Evolutionary conservation across 108 stramenopile species (phyloP), one percentile per base, ranked within the genome.

Genomic region (Skeletonema tropicum): DNA sequence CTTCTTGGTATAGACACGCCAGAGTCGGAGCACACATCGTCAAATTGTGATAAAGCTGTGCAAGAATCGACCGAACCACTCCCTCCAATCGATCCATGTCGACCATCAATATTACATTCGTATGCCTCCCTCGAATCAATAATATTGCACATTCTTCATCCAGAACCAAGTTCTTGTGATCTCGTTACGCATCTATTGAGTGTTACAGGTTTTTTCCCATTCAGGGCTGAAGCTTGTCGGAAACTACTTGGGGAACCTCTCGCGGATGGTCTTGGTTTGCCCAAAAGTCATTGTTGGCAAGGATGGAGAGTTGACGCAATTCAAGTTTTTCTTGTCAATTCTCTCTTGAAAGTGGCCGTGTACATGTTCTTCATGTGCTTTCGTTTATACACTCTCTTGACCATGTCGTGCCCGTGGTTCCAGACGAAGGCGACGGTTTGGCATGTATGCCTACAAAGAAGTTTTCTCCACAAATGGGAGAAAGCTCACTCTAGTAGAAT

Each of bases 161-260:
- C 94, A 0, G 83, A 91, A 42, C 65, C 80, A 57, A 75, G 73
- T 14, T 95, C 94, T 23, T 66, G 87, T n/a, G 49, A 83, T 26
- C 81, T 95, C 65, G 86, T 89, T 36, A 75, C 80, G 23, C 91
- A 94, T 75, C 67, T 94, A 12, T 72, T 94, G 12, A 69, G 71
- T 26, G 48, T 86, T 0, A 80, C 85, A 31, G 70, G 81, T 25
- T 66, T 29, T 33, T 64, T 68, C 15, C 6, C 15, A 2, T 90
- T 86, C 65, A 74, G 94, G 35, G 74, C 81, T 35, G 68, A 84
- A 39, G 70, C 86, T 15, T 94, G 91, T 73, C 81, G 94, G n/a
- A 64, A 73, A 35, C 72, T 92, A 35, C 74, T 94, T 15, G 91
- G 94, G 5, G 77, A 92, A 64, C 73, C 87, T 15, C 59, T 94